Percentiles rank a stretch among this genome's conserved stretches.
These are phyloP conservation scores for Jatropha multifida DNA, from an alignment of 441 rosid species.

Conservation along the genomic window DNA sequence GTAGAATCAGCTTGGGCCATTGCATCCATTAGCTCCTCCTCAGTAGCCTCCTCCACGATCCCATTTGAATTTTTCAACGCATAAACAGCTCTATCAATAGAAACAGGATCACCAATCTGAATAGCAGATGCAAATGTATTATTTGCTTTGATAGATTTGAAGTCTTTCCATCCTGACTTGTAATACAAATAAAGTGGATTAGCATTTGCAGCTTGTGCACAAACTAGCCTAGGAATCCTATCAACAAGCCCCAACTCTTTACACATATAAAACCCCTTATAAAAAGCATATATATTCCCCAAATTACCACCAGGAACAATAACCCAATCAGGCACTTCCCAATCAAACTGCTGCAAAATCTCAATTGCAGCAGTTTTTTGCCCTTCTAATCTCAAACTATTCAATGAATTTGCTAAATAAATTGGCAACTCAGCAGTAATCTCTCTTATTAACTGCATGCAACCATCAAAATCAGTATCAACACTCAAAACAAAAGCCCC, in stretches of 20 bases:
- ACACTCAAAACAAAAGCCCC: conserved; percentile 64
- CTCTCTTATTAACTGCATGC: conserved; percentile 61
- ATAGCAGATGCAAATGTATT: conserved; percentile 63
- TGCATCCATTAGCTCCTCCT: conserved; percentile 64
- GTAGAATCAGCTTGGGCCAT: conserved; percentile 57
- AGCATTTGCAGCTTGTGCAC: conserved; percentile 67
- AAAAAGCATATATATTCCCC: conserved; percentile 62
- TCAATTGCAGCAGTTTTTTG: conserved; percentile 66
- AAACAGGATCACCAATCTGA: conserved; percentile 70
- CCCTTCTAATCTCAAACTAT: conserved; percentile 62
- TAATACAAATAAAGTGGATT: conserved; percentile 54
- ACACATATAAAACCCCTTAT: conserved; percentile 67
- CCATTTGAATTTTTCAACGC: conserved; percentile 50
- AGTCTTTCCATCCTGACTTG: conserved; percentile 54
- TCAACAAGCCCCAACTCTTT: conserved; percentile 59
- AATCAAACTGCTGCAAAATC: conserved; percentile 68
- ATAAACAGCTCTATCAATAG: conserved; percentile 61
- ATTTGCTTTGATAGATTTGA: conserved; percentile 48
- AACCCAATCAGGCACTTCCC: conserved; percentile 73
- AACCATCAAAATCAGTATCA: conserved; percentile 65
- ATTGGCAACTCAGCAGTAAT: conserved; percentile 63
- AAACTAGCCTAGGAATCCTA: conserved; percentile 56
- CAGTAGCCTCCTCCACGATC: conserved; percentile 56
- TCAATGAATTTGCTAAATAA: conserved; percentile 56
- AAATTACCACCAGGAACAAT: conserved; percentile 62